Evolutionary conservation across 2,329 filamentous ascomycete species (phyloP).

Genomic region (Ophiocordyceps sinensis): DNA sequence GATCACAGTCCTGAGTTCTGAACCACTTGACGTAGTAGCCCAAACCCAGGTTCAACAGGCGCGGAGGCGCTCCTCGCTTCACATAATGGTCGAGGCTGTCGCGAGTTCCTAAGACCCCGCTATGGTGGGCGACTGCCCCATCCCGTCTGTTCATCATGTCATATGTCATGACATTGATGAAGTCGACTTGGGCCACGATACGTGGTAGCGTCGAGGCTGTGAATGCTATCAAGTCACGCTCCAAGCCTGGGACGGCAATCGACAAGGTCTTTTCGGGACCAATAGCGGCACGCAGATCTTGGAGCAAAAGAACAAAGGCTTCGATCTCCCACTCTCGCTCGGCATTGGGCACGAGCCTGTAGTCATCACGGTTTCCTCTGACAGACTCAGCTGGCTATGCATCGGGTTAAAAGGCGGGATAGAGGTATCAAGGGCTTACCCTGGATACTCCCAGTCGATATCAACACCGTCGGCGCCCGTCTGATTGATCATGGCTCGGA

Average conservation of each 20-base stretch:
- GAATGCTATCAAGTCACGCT: conserved; percentile 53
- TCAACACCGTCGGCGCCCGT: conserved; percentile 51
- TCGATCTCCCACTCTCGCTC: conserved; percentile 46
- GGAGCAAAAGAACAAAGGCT: conserved; percentile 46
- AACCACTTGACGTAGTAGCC: conserved; percentile 58
- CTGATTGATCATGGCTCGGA: conserved; percentile 44
- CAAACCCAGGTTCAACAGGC: conserved; percentile 47
- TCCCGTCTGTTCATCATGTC: conserved; percentile 59
- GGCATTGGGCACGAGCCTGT: conserved; percentile 48
- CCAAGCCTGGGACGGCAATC: conserved; percentile 51
- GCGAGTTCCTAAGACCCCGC: conserved; percentile 40
- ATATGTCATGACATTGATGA: conserved; percentile 56
- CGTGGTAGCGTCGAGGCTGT: conserved; percentile 40
- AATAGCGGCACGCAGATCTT: conserved; percentile 41
- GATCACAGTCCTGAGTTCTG: conserved; percentile 29
- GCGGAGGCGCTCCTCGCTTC: conserved; percentile 31
- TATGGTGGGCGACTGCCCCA: conserved; percentile 48
- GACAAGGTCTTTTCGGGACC: conserved; percentile 45
- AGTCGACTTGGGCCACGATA: conserved; percentile 46
- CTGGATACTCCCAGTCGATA: conserved; percentile 53
- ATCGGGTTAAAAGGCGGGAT: not conserved
- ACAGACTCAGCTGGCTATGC: not conserved
- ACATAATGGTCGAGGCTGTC: conserved; percentile 45
- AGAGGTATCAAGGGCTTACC: conserved; percentile 14
- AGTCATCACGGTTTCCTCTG: conserved; percentile 55